Conservation (phyloP, 768 basidiomycete genomes). For the Chalciporus pseudorubinellus region DNA sequence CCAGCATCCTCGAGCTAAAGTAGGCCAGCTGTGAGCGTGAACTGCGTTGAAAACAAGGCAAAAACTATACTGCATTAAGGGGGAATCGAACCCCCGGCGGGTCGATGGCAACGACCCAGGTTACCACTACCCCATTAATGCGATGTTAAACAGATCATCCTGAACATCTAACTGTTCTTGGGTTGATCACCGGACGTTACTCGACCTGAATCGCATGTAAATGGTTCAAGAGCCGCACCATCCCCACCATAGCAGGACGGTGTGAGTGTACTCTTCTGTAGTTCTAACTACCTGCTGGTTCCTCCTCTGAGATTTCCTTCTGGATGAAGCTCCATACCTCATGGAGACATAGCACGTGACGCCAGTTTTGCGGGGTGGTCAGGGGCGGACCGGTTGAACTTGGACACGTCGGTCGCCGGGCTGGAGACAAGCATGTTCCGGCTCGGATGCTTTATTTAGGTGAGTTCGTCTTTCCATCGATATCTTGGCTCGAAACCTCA, state of each 20-base stretch:
- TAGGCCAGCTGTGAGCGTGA: no score
- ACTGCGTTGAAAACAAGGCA: neutral
- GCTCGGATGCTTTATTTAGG: slow-evolving; percentile 11
- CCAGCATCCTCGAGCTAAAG: no score
- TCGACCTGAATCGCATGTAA: neutral
- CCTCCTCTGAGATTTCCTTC: neutral
- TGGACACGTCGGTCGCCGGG: neutral
- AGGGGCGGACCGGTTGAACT: neutral
- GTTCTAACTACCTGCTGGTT: neutral
- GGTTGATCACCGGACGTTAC: neutral
- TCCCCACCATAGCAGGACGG: neutral
- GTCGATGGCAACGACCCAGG: slow-evolving; percentile 46
- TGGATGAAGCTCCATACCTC: neutral
- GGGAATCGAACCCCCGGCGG: slow-evolving; percentile 83
- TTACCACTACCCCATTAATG: slow-evolving; percentile 36
- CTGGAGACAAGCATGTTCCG: neutral
- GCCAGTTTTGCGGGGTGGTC: neutral
- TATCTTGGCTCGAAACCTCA: neutral
- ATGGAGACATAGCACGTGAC: neutral
- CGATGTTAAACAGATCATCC: neutral
- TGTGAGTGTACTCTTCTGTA: neutral
- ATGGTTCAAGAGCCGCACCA: no score
- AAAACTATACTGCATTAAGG: slow-evolving; percentile 17
- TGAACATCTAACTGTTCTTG: no score
- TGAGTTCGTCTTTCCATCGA: neutral